These are phyloP conservation scores for Talaromyces wortmannii DNA, from an alignment of 495 filamentous ascomycete species.

Conservation along the genomic window DNA sequence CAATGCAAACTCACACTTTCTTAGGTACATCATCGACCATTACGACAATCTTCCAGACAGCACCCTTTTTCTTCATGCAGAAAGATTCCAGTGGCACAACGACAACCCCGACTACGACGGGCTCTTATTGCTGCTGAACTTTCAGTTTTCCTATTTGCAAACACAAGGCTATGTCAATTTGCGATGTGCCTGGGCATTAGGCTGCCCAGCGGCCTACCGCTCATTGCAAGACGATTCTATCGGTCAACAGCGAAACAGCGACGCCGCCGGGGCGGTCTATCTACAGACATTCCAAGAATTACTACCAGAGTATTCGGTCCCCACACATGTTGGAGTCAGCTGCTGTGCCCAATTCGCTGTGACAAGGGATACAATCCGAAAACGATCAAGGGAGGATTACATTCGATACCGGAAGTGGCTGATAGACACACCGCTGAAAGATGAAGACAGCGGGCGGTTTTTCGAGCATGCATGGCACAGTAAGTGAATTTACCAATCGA, in stretches of 20 bases:
- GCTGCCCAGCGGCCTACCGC: constrained; percentile 30
- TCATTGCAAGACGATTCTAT: constrained; percentile 10
- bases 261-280: neutral
- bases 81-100: constrained; percentile 43
- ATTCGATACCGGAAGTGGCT: constrained; percentile 51
- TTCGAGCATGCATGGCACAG: constrained; percentile 69
- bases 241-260: neutral
- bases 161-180: constrained; percentile 42
- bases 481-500: constrained; percentile 10
- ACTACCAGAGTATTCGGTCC: constrained; percentile 26
- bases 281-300: constrained; percentile 10
- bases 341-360: constrained; percentile 73
- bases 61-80: constrained; percentile 39
- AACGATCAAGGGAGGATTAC: constrained; percentile 43
- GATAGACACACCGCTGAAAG: constrained; percentile 44
- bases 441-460: constrained; percentile 50
- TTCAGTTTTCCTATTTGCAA: constrained; percentile 16
- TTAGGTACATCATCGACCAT: constrained; percentile 35
- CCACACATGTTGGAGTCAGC: constrained; percentile 24
- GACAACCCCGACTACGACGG: constrained; percentile 44
- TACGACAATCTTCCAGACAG: constrained; percentile 38
- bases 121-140: constrained; percentile 15
- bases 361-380: constrained; percentile 36
- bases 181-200: constrained; percentile 35
- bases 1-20: neutral